phyloP scores from a whole-genome alignment of 2,329 filamentous ascomycete species.

The Plectosphaerella sp. region DNA sequence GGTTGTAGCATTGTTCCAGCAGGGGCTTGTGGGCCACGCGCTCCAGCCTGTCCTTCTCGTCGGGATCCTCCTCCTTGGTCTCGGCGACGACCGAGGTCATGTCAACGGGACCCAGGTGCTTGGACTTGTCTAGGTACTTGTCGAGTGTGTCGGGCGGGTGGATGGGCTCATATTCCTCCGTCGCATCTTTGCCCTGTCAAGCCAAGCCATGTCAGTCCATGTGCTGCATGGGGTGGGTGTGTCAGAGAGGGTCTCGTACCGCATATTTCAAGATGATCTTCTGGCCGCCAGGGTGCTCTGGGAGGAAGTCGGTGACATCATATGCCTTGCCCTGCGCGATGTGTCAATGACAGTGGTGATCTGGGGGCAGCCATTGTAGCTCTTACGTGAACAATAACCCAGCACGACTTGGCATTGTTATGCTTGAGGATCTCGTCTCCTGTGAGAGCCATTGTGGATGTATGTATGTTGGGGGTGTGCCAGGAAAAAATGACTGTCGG shows the following conservation, averaged over 20 bases:
- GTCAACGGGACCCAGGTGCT: conserved; percentile 86
- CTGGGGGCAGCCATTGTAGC: too few relatives aligned
- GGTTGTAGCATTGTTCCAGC: conserved; percentile 84
- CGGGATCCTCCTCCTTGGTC: conserved; percentile 61
- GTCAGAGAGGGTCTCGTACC: conserved; percentile 27
- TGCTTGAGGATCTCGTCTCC: conserved; percentile 62
- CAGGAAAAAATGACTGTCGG: not conserved
- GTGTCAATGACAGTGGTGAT: conserved; percentile 4
- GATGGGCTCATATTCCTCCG: conserved; percentile 87
- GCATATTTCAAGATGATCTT: conserved; percentile 98
- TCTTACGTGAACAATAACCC: conserved; percentile 77
- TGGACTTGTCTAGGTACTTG: conserved; percentile 77
- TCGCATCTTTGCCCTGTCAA: conserved; percentile 76
- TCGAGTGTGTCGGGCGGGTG: conserved; percentile 82
- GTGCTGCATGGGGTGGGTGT: not conserved
- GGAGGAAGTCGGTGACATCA: conserved; percentile 86
- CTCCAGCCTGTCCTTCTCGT: conserved; percentile 63
- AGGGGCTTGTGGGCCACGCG: conserved; percentile 71
- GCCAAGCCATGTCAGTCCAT: not conserved
- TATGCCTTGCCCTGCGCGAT: conserved; percentile 66
- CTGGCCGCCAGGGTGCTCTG: conserved; percentile 84
- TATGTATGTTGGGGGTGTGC: not conserved
- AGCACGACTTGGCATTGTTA: conserved; percentile 77
- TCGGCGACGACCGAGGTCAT: conserved; percentile 72
- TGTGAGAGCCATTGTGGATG: conserved; percentile 37